Conservation (phyloP, 169 alveolate genomes). For the Plasmodium malariae region DNA sequence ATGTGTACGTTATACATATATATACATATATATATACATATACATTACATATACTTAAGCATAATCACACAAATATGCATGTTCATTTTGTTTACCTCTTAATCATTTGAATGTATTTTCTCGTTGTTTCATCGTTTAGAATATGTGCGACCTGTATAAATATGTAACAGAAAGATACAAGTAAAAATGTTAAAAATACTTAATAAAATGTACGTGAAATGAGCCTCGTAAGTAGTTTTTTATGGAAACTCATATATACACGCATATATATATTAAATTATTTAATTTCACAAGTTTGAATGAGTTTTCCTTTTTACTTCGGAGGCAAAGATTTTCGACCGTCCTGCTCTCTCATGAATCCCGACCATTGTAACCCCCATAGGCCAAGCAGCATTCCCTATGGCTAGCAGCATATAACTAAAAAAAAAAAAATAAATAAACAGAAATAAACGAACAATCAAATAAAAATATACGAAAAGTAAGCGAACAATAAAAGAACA, state of each 20-base stretch:
- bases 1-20: neutral
- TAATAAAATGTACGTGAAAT: neutral
- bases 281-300: neutral
- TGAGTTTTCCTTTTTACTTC: slow-evolving; percentile 86
- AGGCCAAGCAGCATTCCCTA: slow-evolving; percentile 98
- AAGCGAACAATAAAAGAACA: neutral
- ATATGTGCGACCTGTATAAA: slow-evolving; percentile 87
- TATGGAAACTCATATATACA: neutral
- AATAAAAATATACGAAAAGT: neutral
- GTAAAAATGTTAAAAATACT: neutral
- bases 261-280: neutral
- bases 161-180: neutral
- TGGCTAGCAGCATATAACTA: slow-evolving; percentile 91
- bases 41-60: no score
- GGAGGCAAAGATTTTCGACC: slow-evolving; percentile 91
- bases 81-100: slow-evolving; percentile 81
- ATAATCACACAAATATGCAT: no score
- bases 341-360: slow-evolving; percentile 95
- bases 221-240: neutral
- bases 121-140: slow-evolving; percentile 94
- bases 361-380: slow-evolving; percentile 97
- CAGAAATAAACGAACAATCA: neutral
- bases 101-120: slow-evolving; percentile 92
- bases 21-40: neutral
- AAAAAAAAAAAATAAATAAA: slow-evolving; percentile 80